These are phyloP conservation scores for Leucocoprinus leucothites DNA, from an alignment of 768 basidiomycete species.

Conservation along the genomic window DNA sequence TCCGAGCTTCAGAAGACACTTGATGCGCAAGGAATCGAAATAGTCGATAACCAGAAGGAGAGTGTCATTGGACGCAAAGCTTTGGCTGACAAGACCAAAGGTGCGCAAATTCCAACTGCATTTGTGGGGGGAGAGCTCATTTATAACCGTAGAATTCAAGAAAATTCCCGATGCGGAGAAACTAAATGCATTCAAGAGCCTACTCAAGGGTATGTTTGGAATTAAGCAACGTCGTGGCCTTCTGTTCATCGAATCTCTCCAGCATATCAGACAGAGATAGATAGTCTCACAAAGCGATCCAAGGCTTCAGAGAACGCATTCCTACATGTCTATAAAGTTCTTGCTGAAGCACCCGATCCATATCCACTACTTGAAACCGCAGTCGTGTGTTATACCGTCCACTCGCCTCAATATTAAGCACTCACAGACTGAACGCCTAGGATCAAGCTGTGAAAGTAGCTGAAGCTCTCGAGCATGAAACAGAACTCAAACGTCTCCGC, in stretches of 20 bases:
- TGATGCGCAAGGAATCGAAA: constrained; percentile 88
- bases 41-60: constrained; percentile 99
- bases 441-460: constrained; percentile 92
- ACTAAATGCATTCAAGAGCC: constrained; percentile 78
- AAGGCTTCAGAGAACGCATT: constrained; percentile 95
- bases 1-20: constrained; percentile 90
- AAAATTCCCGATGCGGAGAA: constrained; percentile 92
- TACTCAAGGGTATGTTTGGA: constrained; percentile 70
- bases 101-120: constrained; percentile 35
- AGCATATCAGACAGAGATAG: constrained; percentile 98
- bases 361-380: constrained; percentile 95
- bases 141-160: constrained; percentile 74
- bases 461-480: constrained; percentile 75
- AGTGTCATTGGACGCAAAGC: constrained; percentile 91
- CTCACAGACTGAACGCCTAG: constrained; percentile 31
- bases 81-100: constrained; percentile 94
- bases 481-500: constrained; percentile 66
- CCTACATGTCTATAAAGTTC: constrained; percentile 92
- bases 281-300: constrained; percentile 88
- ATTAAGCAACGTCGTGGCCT: neutral
- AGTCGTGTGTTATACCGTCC: constrained; percentile 61
- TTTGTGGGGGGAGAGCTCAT: neutral
- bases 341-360: constrained; percentile 97
- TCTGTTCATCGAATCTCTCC: constrained; percentile 6
- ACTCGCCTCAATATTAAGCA: neutral